Base-by-base conservation (phyloP, 139 green algal species). In the Pedinophyceae sp. region DNA sequence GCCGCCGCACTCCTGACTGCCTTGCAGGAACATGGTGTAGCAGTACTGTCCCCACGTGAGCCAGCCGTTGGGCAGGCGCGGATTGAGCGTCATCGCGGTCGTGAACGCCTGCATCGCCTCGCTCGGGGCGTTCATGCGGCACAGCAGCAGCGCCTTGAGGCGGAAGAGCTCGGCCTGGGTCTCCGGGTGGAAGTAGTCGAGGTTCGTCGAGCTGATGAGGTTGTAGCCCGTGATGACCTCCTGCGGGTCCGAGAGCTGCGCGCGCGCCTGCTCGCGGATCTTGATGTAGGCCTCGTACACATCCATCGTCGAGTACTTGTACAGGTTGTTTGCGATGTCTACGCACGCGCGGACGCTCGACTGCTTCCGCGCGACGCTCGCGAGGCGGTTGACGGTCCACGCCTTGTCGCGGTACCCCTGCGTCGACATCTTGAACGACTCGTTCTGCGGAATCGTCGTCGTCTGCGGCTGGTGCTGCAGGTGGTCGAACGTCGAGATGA, bases 261-360 rank as follows among this genome's bases (percentile, higher is more conserved):
- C 75, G 53, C 85, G 73, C 13, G 52, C 69, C 67, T 95, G 84
- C 67, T 95, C 87, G 26, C 73, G 64, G 57, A 95, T 95, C 71
- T 98, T 98, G 15, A 89, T 70, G 69, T 96, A 98, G 13, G 91
- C 91, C 60, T 97, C 89, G 68, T 95, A 81, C 48, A 98, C 85
- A 59, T 98, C 91, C 86, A 98, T 97, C 26, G 84, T 81, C 52
- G 78, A 83, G 66, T 87, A 97, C 54, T 86, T 85, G 60, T 98
- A 98, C 67, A 95, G 68, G 26, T 70, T 86, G 67, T 88, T 93
- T 52, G 95, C 82, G 47, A 94, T 72, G 27, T 66, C 27, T 39
- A 79, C 58, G 57, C 79, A 67, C 13, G 68, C 30, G 18, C 61
- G 48, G 20, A 30, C 28, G 19, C 72, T 29, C 26, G 52, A 45